Evolutionary conservation across 306 rosid genomes (phyloP).

Genomic region (Pyrus communis): DNA sequence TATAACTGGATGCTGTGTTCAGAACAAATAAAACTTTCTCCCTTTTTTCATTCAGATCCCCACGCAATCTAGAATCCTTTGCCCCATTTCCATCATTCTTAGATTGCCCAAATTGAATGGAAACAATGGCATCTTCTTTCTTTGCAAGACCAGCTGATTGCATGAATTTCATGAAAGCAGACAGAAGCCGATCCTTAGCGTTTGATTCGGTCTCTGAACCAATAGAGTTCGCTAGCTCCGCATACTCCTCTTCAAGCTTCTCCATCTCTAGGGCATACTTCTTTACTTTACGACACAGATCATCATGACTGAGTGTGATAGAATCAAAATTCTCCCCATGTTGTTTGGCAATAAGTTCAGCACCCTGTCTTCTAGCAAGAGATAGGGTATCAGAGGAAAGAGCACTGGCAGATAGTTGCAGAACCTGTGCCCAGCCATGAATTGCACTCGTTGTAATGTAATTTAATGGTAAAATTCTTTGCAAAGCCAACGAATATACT

Average conservation of each 20-base stretch:
- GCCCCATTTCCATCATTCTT: constrained; percentile 45
- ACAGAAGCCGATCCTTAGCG: constrained; percentile 73
- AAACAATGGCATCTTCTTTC: constrained; percentile 43
- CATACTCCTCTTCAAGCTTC: constrained; percentile 61
- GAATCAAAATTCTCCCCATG: constrained; percentile 52
- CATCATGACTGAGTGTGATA: constrained; percentile 49
- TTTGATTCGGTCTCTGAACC: constrained; percentile 61
- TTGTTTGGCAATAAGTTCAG: constrained; percentile 58
- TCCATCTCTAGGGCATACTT: constrained; percentile 61
- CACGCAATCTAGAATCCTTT: constrained; percentile 33
- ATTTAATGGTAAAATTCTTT: constrained; percentile 77
- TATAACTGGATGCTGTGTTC: constrained; percentile 47
- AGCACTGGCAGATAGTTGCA: constrained; percentile 62
- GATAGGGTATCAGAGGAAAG: constrained; percentile 72
- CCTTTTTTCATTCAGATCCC: constrained; percentile 51
- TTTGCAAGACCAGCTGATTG: constrained; percentile 49
- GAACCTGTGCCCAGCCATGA: constrained; percentile 88
- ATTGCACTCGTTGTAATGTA: constrained; percentile 80
- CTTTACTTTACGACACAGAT: constrained; percentile 59
- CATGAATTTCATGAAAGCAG: constrained; percentile 64
- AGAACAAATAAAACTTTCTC: constrained; percentile 46
- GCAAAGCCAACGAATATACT: constrained; percentile 77
- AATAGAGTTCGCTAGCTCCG: constrained; percentile 56
- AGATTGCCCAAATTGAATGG: constrained; percentile 33
- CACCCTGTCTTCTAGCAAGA: constrained; percentile 80